Conservation (phyloP, 805 yeast species). For the Torulaspora microellipsoides region DNA sequence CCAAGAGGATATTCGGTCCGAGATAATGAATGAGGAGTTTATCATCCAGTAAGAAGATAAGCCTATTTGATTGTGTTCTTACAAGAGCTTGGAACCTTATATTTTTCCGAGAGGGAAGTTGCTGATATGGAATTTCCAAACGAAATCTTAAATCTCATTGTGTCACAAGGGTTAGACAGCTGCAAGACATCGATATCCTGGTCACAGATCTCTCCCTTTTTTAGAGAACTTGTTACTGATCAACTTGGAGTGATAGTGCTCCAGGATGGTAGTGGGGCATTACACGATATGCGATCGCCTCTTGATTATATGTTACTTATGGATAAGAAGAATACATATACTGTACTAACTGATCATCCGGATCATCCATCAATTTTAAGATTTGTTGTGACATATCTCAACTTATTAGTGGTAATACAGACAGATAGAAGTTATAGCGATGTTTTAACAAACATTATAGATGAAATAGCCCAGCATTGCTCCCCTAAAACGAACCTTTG, state of each 20-base stretch:
- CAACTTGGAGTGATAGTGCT: constrained; percentile 25
- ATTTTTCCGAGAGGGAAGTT: too few species aligned
- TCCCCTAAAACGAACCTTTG: constrained; percentile 16
- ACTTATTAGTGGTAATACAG: constrained; percentile 21
- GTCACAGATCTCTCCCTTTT: constrained; percentile 18
- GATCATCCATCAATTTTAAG: constrained; percentile 3
- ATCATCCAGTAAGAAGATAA: too few species aligned
- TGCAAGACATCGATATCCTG: constrained; percentile 26
- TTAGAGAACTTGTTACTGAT: constrained; percentile 10
- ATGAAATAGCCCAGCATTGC: constrained; percentile 12
- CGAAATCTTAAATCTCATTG: constrained; percentile 26
- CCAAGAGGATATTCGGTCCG: too few species aligned
- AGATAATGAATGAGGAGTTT: too few species aligned
- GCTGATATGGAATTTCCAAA: constrained; percentile 20
- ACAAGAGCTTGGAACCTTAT: too few species aligned
- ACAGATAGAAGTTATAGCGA: constrained; percentile 25
- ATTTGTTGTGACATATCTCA: constrained; percentile 13
- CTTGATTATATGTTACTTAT: constrained; percentile 16
- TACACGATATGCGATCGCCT: constrained; percentile 3
- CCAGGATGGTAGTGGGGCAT: constrained; percentile 12
- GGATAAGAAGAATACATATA: constrained; percentile 12
- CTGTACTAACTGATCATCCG: constrained; percentile 14
- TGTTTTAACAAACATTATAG: constrained; percentile 14
- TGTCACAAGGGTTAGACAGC: constrained; percentile 20
- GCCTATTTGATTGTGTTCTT: too few species aligned